phyloP scores from a whole-genome alignment of 768 basidiomycete species.

The Tephrocybe sp. region DNA sequence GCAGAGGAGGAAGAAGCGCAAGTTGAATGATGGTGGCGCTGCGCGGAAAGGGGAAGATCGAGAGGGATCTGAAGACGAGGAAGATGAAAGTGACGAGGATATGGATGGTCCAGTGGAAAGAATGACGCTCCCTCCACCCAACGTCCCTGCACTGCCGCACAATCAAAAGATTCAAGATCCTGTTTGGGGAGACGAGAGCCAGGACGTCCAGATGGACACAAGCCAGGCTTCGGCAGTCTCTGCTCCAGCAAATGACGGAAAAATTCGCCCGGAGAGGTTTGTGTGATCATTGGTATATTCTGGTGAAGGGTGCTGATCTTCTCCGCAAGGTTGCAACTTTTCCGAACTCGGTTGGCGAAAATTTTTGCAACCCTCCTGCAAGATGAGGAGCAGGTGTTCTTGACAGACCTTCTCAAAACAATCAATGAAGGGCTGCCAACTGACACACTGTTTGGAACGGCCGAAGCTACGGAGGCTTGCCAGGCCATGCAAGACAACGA shows the following conservation, averaged over 20 bases:
- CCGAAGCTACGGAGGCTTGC: slow-evolving; percentile 76
- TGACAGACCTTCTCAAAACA: slow-evolving; percentile 65
- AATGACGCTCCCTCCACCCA: slow-evolving; percentile 48
- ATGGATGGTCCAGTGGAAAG: slow-evolving; percentile 40
- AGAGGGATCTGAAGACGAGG: slow-evolving; percentile 55
- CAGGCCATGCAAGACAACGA: slow-evolving; percentile 75
- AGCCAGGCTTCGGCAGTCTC: slow-evolving; percentile 38
- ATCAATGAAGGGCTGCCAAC: slow-evolving; percentile 78
- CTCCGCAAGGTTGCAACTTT: slow-evolving; percentile 64
- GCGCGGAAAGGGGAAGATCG: slow-evolving; percentile 44
- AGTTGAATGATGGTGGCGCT: slow-evolving; percentile 70
- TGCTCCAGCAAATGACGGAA: slow-evolving; percentile 38
- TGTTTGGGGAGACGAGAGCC: slow-evolving; percentile 67
- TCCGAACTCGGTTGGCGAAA: slow-evolving; percentile 75
- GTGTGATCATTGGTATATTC: slow-evolving; percentile 22
- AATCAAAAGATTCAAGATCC: slow-evolving; percentile 47
- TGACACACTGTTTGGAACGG: slow-evolving; percentile 72
- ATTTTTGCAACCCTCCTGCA: slow-evolving; percentile 67
- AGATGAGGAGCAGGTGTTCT: slow-evolving; percentile 75
- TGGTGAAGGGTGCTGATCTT: slow-evolving; percentile 6
- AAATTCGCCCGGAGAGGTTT: slow-evolving; percentile 59
- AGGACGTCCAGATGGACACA: slow-evolving; percentile 62
- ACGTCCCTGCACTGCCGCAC: slow-evolving; percentile 20
- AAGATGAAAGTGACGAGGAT: slow-evolving; percentile 50
- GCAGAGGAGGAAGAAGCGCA: slow-evolving; percentile 79